phyloP scores from a whole-genome alignment of 2,329 filamentous ascomycete species.

The Penicillium sp. region DNA sequence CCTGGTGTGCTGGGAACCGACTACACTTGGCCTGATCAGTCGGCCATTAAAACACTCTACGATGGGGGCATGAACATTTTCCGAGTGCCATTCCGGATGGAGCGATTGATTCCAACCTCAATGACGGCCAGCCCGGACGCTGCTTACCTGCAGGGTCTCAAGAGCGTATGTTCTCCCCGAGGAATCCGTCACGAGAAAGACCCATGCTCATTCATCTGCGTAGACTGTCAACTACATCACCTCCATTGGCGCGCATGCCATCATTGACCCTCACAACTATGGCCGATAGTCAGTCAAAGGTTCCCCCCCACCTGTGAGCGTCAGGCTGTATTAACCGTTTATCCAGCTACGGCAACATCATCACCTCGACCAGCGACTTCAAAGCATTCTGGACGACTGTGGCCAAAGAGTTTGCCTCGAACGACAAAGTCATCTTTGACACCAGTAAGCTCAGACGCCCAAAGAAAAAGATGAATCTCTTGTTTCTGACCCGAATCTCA shows the following conservation, averaged over 20 bases:
- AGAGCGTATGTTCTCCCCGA: background rate
- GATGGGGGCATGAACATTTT: conserved; percentile 22
- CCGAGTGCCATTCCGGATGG: conserved; percentile 22
- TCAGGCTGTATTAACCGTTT: background rate
- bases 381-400: conserved; percentile 53
- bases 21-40: conserved; percentile 17
- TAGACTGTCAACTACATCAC: conserved; percentile 36
- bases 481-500: background rate
- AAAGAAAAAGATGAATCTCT: background rate
- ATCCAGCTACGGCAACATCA: conserved; percentile 36
- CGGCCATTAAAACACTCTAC: conserved; percentile 15
- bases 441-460: conserved; percentile 37
- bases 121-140: conserved; percentile 14
- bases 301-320: conserved; percentile 1
- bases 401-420: conserved; percentile 48
- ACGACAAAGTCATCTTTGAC: conserved; percentile 56
- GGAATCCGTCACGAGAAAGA: background rate
- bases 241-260: conserved; percentile 45
- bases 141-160: background rate
- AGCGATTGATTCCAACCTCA: conserved; percentile 16
- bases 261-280: conserved; percentile 59
- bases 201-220: background rate
- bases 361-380: conserved; percentile 50
- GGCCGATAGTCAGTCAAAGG: conserved; percentile 25
- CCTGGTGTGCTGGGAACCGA: conserved; percentile 15